A percentile compares a stretch with the other conserved stretches of the same genome.
phyloP scores from a whole-genome alignment of 495 filamentous ascomycete species.

The Neurospora sp. region DNA sequence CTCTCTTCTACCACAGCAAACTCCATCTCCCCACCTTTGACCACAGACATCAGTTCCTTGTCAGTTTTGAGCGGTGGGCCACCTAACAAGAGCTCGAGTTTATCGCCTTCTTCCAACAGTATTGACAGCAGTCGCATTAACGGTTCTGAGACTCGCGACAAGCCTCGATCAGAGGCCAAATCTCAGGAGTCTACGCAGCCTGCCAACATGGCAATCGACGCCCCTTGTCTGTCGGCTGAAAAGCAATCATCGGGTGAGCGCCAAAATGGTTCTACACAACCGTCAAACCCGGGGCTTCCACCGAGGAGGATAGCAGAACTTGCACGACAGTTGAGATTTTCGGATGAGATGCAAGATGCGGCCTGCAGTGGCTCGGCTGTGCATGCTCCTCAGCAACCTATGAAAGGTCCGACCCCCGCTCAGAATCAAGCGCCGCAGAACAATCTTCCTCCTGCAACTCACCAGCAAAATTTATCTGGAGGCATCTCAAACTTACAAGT shows the following conservation, averaged over 20 bases:
- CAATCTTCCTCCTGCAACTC: not conserved
- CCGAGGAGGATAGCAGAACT: not conserved
- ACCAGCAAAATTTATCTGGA: not conserved
- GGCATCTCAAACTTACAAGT: not conserved
- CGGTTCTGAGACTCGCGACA: not conserved
- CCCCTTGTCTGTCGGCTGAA: slow-evolving; percentile 2
- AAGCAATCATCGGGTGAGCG: not conserved
- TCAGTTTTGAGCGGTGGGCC: slow-evolving; percentile 4
- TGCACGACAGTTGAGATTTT: not conserved
- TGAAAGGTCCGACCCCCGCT: not conserved
- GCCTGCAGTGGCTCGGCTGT: not conserved
- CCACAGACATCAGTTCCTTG: not conserved
- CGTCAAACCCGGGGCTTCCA: not conserved
- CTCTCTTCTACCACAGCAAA: not conserved
- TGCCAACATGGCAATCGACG: not conserved
- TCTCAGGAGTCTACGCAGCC: not conserved
- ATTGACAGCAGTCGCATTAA: not conserved
- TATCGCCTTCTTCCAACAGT: slow-evolving; percentile 1
- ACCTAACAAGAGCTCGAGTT: slow-evolving; percentile 7
- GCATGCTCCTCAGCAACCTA: not conserved
- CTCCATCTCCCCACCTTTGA: not conserved
- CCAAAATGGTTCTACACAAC: not conserved
- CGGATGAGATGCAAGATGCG: not conserved
- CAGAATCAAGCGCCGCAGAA: not conserved
- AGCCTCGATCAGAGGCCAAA: not conserved